Percentiles rank a stretch among this genome's conserved stretches.
These are phyloP conservation scores for Prunella vulgaris DNA, from an alignment of 257 asterid species.

Conservation along the genomic window DNA sequence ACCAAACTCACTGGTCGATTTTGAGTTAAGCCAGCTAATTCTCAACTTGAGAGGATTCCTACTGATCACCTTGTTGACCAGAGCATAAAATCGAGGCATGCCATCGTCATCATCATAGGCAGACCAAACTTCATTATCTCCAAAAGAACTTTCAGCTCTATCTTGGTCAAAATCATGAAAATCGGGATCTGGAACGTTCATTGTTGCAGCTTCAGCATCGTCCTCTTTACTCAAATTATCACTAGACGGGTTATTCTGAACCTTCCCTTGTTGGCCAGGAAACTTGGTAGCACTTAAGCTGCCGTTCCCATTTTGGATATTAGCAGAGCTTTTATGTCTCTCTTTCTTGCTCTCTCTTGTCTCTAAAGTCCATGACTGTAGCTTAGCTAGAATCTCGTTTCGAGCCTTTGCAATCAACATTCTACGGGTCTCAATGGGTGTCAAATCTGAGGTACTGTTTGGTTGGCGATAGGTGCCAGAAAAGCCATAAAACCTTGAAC, in stretches of 20 bases:
- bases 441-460: constrained; percentile 38
- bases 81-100: constrained; percentile 84
- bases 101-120: constrained; percentile 74
- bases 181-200: constrained; percentile 85
- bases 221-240: constrained; percentile 22
- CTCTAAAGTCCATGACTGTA: constrained; percentile 31
- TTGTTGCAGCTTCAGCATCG: constrained; percentile 19
- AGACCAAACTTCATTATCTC: constrained; percentile 81
- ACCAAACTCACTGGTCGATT: constrained; percentile 56
- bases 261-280: constrained; percentile 24
- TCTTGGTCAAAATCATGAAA: constrained; percentile 72
- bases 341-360: constrained; percentile 35
- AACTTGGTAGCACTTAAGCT: constrained; percentile 27
- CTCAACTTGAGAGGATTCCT: constrained; percentile 63
- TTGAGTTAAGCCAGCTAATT: constrained; percentile 78
- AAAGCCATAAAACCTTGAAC: constrained; percentile 24
- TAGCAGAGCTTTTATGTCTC: constrained; percentile 10
- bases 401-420: constrained; percentile 48
- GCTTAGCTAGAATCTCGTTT: constrained; percentile 40
- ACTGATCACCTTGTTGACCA: constrained; percentile 56
- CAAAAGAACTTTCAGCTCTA: constrained; percentile 52
- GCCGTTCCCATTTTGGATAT: constrained; percentile 31
- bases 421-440: constrained; percentile 31
- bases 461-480: constrained; percentile 30
- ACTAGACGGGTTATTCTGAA: constrained; percentile 21